Percentiles rank a stretch among this genome's conserved stretches.
Conservation (phyloP, 495 filamentous ascomycete species). For the Jackrogersella minutella region DNA sequence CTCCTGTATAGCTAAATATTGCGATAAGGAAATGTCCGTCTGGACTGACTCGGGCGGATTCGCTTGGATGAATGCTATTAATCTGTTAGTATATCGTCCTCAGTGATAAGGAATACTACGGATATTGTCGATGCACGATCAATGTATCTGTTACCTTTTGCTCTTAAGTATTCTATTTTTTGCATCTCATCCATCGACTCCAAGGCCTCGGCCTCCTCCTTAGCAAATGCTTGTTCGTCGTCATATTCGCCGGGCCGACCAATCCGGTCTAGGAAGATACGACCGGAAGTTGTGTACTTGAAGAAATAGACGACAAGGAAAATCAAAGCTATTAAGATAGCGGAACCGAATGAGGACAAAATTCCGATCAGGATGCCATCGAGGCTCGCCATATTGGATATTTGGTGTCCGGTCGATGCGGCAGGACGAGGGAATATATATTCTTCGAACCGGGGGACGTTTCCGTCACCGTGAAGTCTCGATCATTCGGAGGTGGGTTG, state of each 20-base stretch:
- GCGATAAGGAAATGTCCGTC: slow-evolving; percentile 96
- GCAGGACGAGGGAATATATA: slow-evolving; percentile 26
- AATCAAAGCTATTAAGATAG: slow-evolving; percentile 79
- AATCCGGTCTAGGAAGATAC: slow-evolving; percentile 93
- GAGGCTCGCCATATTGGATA: slow-evolving; percentile 45
- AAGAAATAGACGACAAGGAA: slow-evolving; percentile 93
- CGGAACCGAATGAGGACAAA: slow-evolving; percentile 95
- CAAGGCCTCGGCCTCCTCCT: slow-evolving; percentile 93
- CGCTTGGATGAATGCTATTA: slow-evolving; percentile 85
- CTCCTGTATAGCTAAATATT: slow-evolving; percentile 97
- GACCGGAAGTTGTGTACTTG: slow-evolving; percentile 83
- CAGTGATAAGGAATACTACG: slow-evolving; percentile 12
- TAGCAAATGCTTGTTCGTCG: slow-evolving; percentile 90
- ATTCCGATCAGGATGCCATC: slow-evolving; percentile 94
- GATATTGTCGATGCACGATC: not conserved
- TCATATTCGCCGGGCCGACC: slow-evolving; percentile 95
- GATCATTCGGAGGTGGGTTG: slow-evolving; percentile 42
- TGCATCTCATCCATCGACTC: slow-evolving; percentile 96
- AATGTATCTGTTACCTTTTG: slow-evolving; percentile 75
- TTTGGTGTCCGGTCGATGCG: slow-evolving; percentile 14
- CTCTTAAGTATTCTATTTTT: slow-evolving; percentile 87
- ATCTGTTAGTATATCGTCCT: slow-evolving; percentile 26
- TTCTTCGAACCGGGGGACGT: slow-evolving; percentile 36
- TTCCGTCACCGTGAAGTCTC: slow-evolving; percentile 43
- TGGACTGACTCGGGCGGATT: slow-evolving; percentile 95